These are phyloP conservation scores for Stagonosporopsis rhizophila DNA, from an alignment of 2,329 filamentous ascomycete genomes.

Conservation along the genomic window DNA sequence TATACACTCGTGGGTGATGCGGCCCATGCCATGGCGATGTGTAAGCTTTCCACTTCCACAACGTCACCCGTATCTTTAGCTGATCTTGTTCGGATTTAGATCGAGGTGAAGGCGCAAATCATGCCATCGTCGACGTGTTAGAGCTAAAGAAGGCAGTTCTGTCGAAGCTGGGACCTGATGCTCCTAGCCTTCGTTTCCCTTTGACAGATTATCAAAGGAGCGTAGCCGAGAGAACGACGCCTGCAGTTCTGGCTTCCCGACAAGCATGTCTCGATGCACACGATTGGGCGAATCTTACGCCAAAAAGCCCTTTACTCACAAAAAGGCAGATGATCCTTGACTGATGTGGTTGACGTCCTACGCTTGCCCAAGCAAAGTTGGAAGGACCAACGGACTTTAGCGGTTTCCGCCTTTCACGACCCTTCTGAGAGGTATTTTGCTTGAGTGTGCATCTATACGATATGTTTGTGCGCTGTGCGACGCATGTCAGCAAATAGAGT, in stretches of 20 bases:
- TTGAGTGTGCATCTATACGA: not conserved
- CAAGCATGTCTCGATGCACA: constrained; percentile 20
- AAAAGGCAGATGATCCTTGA: constrained; percentile 9
- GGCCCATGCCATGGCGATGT: constrained; percentile 20
- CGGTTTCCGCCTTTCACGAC: not conserved
- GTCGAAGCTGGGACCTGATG: not conserved
- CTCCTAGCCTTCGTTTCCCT: not conserved
- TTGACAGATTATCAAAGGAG: constrained; percentile 2
- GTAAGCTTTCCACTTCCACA: not conserved
- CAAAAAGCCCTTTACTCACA: constrained; percentile 6
- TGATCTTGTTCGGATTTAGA: not conserved
- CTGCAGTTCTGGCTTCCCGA: constrained; percentile 11
- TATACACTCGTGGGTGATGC: constrained; percentile 15
- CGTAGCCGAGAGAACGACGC: constrained; percentile 3
- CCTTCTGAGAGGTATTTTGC: not conserved
- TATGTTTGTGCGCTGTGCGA: constrained; percentile 2
- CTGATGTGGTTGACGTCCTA: not conserved
- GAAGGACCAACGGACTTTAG: not conserved
- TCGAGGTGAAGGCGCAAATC: constrained; percentile 12
- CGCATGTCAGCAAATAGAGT: constrained; percentile 14
- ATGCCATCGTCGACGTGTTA: constrained; percentile 14
- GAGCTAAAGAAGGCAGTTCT: constrained; percentile 3
- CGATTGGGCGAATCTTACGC: constrained; percentile 9
- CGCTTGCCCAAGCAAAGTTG: not conserved
- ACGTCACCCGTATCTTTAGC: not conserved